A percentile compares a stretch with the other conserved stretches of the same genome.
These are phyloP conservation scores for Umbelopsis sp. DNA, from an alignment of 192 early-diverging fungal genomes.

Conservation along the genomic window DNA sequence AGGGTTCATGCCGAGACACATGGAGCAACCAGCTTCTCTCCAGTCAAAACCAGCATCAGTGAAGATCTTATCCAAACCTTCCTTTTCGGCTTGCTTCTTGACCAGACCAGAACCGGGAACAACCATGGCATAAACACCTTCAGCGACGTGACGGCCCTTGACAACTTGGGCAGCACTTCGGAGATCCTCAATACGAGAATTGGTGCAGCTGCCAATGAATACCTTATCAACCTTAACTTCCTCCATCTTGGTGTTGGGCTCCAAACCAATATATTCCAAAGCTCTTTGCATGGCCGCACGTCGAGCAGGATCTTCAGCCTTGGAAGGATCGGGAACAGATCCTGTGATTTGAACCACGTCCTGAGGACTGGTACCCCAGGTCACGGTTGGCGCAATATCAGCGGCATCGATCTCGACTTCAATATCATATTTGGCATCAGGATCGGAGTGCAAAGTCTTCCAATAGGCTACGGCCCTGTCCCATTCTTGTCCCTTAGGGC, in stretches of 20 bases:
- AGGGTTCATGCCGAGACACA: slow-evolving; percentile 78
- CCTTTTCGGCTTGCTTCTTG: slow-evolving; percentile 70
- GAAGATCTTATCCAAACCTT: slow-evolving; percentile 69
- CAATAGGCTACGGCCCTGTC: slow-evolving; percentile 64
- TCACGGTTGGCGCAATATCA: slow-evolving; percentile 63
- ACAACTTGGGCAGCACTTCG: slow-evolving; percentile 62
- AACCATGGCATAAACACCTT: slow-evolving; percentile 66
- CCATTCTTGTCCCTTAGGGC: slow-evolving; percentile 62
- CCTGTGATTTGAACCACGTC: slow-evolving; percentile 66
- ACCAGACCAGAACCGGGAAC: slow-evolving; percentile 75
- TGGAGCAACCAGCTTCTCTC: slow-evolving; percentile 71
- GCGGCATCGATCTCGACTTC: slow-evolving; percentile 58
- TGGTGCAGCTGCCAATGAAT: slow-evolving; percentile 76
- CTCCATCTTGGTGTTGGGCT: slow-evolving; percentile 58
- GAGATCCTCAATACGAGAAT: slow-evolving; percentile 75
- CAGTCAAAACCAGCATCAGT: slow-evolving; percentile 73
- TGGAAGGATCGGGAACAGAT: slow-evolving; percentile 58
- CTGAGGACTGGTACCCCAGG: slow-evolving; percentile 74
- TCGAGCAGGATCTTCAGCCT: slow-evolving; percentile 39
- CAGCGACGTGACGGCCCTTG: slow-evolving; percentile 58
- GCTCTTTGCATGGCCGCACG: slow-evolving; percentile 55
- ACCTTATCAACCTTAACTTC: slow-evolving; percentile 67
- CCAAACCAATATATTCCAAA: slow-evolving; percentile 65
- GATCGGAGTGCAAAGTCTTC: slow-evolving; percentile 58
- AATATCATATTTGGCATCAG: slow-evolving; percentile 64